Evolutionary conservation across 75 land plant species (phyloP), one percentile per base, ranked within the genome.

Genomic region (Cunninghamia lanceolata): DNA sequence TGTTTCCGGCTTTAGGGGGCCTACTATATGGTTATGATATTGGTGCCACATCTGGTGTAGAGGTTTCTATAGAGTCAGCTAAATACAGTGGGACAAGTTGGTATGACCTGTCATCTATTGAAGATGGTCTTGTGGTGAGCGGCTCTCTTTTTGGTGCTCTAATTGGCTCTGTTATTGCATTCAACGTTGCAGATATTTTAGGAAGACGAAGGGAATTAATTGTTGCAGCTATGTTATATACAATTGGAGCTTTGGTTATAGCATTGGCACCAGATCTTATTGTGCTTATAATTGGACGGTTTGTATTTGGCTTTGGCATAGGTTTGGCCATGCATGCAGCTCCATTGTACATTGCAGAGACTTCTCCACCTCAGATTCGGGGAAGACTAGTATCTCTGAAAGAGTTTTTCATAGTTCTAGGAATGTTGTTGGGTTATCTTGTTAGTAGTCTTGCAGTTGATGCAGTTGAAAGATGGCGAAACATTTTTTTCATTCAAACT

Each of bases 291-390:
- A 84, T 92, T 88, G 95, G 95, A n/a, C 91, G 97, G 46, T 79
- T 95, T 45, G 52, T 91, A 4, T 95, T 56, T 90, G 97, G 97
- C 3, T 89, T 92, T 83, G 97, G 97, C 47, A 95, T 95, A 84
- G 97, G 97, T 70, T 71, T 95, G 97, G 97, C 97, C 78, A 95
- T 95, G 97, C 97, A 95, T 94, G 95, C 94, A 14, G 97, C 97
- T 86, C 97, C 97, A 84, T 93, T 95, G 94, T 95, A 95, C 84
- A 95, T 95, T 79, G 95, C 97, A 50, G 97, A 95, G 84, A 95
- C 97, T 50, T 87, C 95, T 82, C 91, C 97, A 66, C 59, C 84
- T 85, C 91, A 93, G 82, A 93, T 95, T 74, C 92, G 97, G 76
- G 97, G 97, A 59, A 91, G 83, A 38, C 87, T 95, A 19, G 91